Evolutionary conservation across 2,329 filamentous ascomycete species (phyloP), one percentile per base, ranked within the genome.

Genomic region (Fusarium falciforme): DNA sequence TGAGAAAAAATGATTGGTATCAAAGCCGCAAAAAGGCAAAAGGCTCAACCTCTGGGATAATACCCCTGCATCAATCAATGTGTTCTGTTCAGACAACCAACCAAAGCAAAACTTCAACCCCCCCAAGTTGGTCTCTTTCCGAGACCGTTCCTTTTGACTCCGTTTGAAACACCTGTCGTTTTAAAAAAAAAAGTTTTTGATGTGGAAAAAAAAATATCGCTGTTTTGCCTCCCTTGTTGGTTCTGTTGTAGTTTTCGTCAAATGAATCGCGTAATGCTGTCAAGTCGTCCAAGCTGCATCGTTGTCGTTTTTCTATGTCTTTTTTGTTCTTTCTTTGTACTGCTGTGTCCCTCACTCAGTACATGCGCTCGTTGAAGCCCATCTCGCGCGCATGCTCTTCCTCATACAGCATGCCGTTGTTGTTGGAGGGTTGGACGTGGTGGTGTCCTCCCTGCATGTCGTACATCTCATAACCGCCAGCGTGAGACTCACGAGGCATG

Each of bases 301-400:
- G 54, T 40, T 55, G 64, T 66, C 57, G 47, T 67, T 61, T 57
- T 65, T 33, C 67, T 33, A 16, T 47, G 58, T 65, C 11, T 33
- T 57, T 20, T 40, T 52, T 70, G 33, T n/a, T 36, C 42, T 70
- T 40, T 49, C 47, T 44, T 49, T 40, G 38, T 9, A 25, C 61
- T 31, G 31, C 44, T 20, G 25, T 36, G 33, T 29, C n/a, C 27
- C 64, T 82, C 77, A 86, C 64, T 82, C 77, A 86, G 74, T 86
- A 87, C 73, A 87, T 79, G 64, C 86, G 82, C 59, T 85, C 84
- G 22, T 83, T 80, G 72, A 86, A 86, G 35, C 82, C 74, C 73
- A 87, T 80, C 11, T 83, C 81, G 2, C 82, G 80, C 44, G 77
- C 69, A 52, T 85, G 82, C 5, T 85, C 84, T 29, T 87, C 86